A percentile compares a stretch with the other conserved stretches of the same genome.
Evolutionary conservation across 2,329 filamentous ascomycete species (phyloP).

Genomic region (Paraphaeosphaeria sporulosa): DNA sequence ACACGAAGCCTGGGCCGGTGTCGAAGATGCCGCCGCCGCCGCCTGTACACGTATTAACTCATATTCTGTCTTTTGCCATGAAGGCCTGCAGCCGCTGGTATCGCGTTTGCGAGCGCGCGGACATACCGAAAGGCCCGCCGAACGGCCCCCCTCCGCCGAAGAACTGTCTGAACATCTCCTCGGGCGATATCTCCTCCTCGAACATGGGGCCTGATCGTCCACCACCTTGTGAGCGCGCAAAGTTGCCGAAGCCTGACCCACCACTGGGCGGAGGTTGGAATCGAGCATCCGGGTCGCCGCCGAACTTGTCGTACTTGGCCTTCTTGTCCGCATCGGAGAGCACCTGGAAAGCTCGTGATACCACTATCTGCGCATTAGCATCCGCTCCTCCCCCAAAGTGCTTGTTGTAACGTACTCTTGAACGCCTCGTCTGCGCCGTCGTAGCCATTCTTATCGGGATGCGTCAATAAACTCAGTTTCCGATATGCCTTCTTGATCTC

Average conservation of each 20-base stretch:
- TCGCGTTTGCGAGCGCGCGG: conserved; percentile 4
- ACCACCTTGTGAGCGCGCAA: conserved; percentile 56
- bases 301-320: conserved; percentile 84
- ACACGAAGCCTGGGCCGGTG: conserved; percentile 86
- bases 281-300: conserved; percentile 89
- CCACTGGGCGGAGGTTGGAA: conserved; percentile 69
- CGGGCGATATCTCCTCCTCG: conserved; percentile 91
- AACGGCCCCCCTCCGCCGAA: conserved; percentile 77
- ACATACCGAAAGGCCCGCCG: conserved; percentile 72
- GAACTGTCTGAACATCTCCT: conserved; percentile 97
- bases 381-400: conserved; percentile 3
- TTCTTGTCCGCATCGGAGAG: conserved; percentile 94
- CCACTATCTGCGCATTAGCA: conserved; percentile 62
- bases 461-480: conserved; percentile 90
- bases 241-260: conserved; percentile 71
- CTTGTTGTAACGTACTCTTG: conserved; percentile 67
- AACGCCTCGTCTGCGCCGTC: conserved; percentile 96
- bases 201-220: conserved; percentile 69
- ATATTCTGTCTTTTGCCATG: conserved; percentile 12
- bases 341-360: conserved; percentile 90
- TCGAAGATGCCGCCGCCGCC: conserved; percentile 67
- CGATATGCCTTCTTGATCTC: conserved; percentile 99
- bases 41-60: conserved; percentile 36
- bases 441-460: conserved; percentile 99
- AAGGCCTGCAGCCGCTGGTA: conserved; percentile 13